Conservation (phyloP, 768 basidiomycete genomes). For the Mycena capillaripes region DNA sequence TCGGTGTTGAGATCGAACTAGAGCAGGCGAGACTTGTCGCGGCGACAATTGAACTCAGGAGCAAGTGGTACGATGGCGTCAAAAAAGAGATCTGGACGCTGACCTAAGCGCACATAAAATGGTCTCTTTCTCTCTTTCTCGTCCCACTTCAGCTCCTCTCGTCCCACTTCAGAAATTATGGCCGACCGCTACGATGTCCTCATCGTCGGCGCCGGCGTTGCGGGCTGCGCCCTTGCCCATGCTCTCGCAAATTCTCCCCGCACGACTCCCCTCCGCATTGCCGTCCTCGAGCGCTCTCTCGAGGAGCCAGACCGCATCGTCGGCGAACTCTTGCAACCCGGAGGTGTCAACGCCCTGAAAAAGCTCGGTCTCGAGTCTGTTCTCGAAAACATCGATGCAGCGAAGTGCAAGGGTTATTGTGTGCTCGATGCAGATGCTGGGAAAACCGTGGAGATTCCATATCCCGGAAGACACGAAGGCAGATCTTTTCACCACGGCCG, state of each 20-base stretch:
- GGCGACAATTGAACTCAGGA: background rate
- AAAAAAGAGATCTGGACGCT: background rate
- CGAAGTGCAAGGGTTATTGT: constrained; percentile 89
- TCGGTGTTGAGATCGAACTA: too few relatives aligned
- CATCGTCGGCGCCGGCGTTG: constrained; percentile 94
- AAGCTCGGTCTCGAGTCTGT: constrained; percentile 83
- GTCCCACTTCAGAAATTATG: constrained; percentile 18
- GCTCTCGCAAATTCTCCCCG: constrained; percentile 77
- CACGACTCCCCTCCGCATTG: constrained; percentile 76
- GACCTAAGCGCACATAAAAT: constrained; percentile 9
- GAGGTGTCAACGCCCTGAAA: constrained; percentile 82
- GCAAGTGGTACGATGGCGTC: constrained; percentile 15
- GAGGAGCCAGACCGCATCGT: constrained; percentile 97
- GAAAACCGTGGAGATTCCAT: constrained; percentile 88
- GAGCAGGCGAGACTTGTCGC: constrained; percentile 13
- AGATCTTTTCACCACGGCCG: constrained; percentile 95
- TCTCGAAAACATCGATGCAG: constrained; percentile 90
- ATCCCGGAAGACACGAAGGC: constrained; percentile 81
- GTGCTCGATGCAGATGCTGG: constrained; percentile 74
- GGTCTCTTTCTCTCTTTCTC: too few relatives aligned
- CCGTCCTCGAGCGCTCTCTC: constrained; percentile 91
- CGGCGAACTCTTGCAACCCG: constrained; percentile 96
- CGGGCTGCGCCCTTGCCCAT: constrained; percentile 89
- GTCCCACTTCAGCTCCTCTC: background rate
- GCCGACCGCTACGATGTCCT: constrained; percentile 73